These are phyloP conservation scores for Ogataea kodamae DNA, from an alignment of 805 yeast genomes.

Conservation along the genomic window DNA sequence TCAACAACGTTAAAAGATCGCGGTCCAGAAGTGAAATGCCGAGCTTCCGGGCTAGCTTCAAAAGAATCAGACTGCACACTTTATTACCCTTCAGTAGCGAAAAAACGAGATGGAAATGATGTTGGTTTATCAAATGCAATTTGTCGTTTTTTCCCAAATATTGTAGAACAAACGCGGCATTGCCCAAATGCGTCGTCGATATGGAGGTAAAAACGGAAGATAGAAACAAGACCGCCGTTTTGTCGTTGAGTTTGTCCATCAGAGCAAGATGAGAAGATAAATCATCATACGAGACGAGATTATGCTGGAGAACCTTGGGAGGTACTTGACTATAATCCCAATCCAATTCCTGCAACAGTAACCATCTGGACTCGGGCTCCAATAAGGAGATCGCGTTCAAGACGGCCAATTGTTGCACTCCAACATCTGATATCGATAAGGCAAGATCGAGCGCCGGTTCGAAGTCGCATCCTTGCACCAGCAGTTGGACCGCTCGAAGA, in stretches of 20 bases:
- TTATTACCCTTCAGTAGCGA: slow-evolving; percentile 22
- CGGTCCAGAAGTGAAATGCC: slow-evolving; percentile 10
- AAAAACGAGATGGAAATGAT: slow-evolving; percentile 18
- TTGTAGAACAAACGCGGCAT: slow-evolving; percentile 15
- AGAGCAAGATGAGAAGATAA: slow-evolving; percentile 4
- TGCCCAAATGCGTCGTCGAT: slow-evolving; percentile 17
- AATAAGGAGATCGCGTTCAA: slow-evolving; percentile 12
- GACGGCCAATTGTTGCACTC: slow-evolving; percentile 4
- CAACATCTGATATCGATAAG: slow-evolving; percentile 5
- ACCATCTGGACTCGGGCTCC: slow-evolving; percentile 10
- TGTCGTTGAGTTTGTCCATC: slow-evolving; percentile 2
- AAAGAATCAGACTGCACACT: slow-evolving; percentile 16
- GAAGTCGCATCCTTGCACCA: slow-evolving; percentile 8
- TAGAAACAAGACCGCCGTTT: slow-evolving; percentile 15
- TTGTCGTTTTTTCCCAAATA: slow-evolving; percentile 6
- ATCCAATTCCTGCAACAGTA: slow-evolving; percentile 9
- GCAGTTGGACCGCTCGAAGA: slow-evolving; percentile 6
- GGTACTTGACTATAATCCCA: slow-evolving; percentile 2
- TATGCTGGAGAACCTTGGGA: slow-evolving; percentile 6
- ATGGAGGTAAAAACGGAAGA: slow-evolving; percentile 21
- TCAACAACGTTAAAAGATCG: slow-evolving; percentile 19
- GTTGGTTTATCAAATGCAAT: slow-evolving; percentile 6
- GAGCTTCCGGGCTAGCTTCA: slow-evolving; percentile 8
- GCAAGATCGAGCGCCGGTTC: slow-evolving; percentile 12
- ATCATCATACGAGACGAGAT: slow-evolving; percentile 7